A percentile compares a stretch with the other conserved stretches of the same genome.
phyloP scores from a whole-genome alignment of 495 filamentous ascomycete species.

The Aspergillus cristatus region DNA sequence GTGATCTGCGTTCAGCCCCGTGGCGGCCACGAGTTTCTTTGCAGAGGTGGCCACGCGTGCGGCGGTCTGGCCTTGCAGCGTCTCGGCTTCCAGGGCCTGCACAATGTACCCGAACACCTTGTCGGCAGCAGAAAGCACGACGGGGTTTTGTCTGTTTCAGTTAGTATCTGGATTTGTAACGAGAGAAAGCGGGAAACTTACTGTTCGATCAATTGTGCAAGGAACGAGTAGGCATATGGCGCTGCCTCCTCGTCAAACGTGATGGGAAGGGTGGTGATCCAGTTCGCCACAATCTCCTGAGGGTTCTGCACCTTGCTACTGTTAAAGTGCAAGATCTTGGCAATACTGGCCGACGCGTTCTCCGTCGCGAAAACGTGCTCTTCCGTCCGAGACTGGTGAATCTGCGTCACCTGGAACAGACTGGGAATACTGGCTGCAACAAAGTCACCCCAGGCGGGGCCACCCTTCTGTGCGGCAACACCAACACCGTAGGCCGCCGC shows the following conservation, averaged over 20 bases:
- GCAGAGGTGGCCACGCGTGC: slow-evolving; percentile 61
- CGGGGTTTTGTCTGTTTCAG: slow-evolving; percentile 68
- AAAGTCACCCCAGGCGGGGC: slow-evolving; percentile 73
- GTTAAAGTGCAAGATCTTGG: slow-evolving; percentile 92
- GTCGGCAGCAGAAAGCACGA: slow-evolving; percentile 60
- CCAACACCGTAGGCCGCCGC: slow-evolving; percentile 95
- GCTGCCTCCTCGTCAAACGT: slow-evolving; percentile 96
- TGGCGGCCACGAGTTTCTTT: slow-evolving; percentile 60
- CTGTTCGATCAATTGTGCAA: slow-evolving; percentile 88
- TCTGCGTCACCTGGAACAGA: slow-evolving; percentile 73
- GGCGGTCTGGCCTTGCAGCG: slow-evolving; percentile 73
- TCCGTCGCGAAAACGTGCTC: slow-evolving; percentile 97
- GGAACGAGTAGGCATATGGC: slow-evolving; percentile 89
- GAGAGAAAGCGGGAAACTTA: slow-evolving; percentile 43
- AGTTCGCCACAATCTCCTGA: slow-evolving; percentile 63
- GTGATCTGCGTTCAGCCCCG: slow-evolving; percentile 60
- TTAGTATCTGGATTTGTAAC: slow-evolving; percentile 7
- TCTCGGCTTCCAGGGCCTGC: slow-evolving; percentile 83
- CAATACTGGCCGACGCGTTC: slow-evolving; percentile 93
- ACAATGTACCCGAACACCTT: slow-evolving; percentile 76
- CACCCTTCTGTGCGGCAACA: slow-evolving; percentile 90
- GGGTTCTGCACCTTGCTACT: slow-evolving; percentile 59
- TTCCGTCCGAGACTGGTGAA: slow-evolving; percentile 72
- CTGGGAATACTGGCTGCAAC: slow-evolving; percentile 66
- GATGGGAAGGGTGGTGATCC: slow-evolving; percentile 85